Base-by-base conservation (phyloP, 2,329 filamentous ascomycete species). In the Diaporthe velutina region DNA sequence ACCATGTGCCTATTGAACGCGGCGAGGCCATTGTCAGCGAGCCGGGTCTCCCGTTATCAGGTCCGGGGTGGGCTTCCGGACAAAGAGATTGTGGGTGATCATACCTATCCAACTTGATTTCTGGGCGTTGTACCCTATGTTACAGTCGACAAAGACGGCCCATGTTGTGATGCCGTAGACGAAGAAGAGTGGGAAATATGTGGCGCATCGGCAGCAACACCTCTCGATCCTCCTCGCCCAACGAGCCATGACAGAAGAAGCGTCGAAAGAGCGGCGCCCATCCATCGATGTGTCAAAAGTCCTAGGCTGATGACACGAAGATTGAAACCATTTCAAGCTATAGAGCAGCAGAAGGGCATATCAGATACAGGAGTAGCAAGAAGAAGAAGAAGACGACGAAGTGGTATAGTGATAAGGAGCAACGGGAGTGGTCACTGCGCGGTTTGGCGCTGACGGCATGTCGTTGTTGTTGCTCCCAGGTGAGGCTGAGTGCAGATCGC, bases 111-210 rank as follows among this genome's bases (percentile, higher is more conserved):
- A 92, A 22, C 82, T 82, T 67, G 86, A 89, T 74, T 87, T 87
- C 8, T 86, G 84, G 28, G 88, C 85, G 70, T 84, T 85, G 38
- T 89, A 87, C 70, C 94, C 94, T 75, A 98, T 94, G 73, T 88
- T 92, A 64, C 94, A 89, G 79, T 96, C 90, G 12, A 98, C 95
- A 89, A 94, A 98, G n/a, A 93, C 90, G 3, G 95, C 96, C 97
- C 97, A 99, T 15, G 93, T 93, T n/a, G 95, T 96, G 78, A 98
- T 84, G 73, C 93, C 90, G 81, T 98, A 98, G 74, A 98, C 94
- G 81, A 98, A 98, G 38, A 87, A 87, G 25, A 98, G 88, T n/a
- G 96, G 96, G 78, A 98, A 94, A 83, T 95, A 98, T 35, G 91
- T 94, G 71, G 93, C 88, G 76, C 92, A 90, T 57, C 89, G 86